phyloP scores from a whole-genome alignment of 2,329 filamentous ascomycete genomes.

The Sarocladiaceae sp. region DNA sequence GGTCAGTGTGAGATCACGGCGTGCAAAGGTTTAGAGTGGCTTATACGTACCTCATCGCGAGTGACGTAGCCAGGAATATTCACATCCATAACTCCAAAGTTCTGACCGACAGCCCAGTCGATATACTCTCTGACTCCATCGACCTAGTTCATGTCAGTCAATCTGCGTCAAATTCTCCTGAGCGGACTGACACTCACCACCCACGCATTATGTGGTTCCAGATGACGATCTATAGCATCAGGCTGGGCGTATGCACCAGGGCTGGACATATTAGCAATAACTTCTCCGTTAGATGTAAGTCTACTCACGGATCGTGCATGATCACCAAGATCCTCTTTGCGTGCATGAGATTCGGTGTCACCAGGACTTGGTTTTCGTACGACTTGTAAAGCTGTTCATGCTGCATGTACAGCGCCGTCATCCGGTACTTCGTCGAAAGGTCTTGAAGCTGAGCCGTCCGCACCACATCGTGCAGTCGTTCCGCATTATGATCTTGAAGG shows the following conservation, averaged over 20 bases:
- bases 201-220: slow-evolving; percentile 82
- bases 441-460: slow-evolving; percentile 67
- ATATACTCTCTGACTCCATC: slow-evolving; percentile 78
- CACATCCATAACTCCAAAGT: slow-evolving; percentile 82
- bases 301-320: slow-evolving; percentile 78
- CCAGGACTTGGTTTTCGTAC: slow-evolving; percentile 81
- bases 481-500: slow-evolving; percentile 44
- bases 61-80: slow-evolving; percentile 79
- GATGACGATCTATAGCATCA: slow-evolving; percentile 61
- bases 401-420: slow-evolving; percentile 76
- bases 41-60: slow-evolving; percentile 52
- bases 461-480: slow-evolving; percentile 73
- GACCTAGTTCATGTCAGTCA: slow-evolving; percentile 46
- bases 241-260: slow-evolving; percentile 41
- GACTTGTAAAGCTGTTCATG: slow-evolving; percentile 65
- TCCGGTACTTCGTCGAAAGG: slow-evolving; percentile 65
- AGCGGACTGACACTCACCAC: slow-evolving; percentile 53
- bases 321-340: slow-evolving; percentile 70
- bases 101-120: slow-evolving; percentile 70
- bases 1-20: neutral
- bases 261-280: neutral
- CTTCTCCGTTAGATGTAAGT: neutral
- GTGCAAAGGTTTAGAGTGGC: slow-evolving; percentile 12
- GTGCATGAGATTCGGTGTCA: slow-evolving; percentile 64
- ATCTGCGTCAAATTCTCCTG: neutral